Evolutionary conservation across 1,284 basidiomycete species (phyloP).

Genomic region (Puccinia novopanici): DNA sequence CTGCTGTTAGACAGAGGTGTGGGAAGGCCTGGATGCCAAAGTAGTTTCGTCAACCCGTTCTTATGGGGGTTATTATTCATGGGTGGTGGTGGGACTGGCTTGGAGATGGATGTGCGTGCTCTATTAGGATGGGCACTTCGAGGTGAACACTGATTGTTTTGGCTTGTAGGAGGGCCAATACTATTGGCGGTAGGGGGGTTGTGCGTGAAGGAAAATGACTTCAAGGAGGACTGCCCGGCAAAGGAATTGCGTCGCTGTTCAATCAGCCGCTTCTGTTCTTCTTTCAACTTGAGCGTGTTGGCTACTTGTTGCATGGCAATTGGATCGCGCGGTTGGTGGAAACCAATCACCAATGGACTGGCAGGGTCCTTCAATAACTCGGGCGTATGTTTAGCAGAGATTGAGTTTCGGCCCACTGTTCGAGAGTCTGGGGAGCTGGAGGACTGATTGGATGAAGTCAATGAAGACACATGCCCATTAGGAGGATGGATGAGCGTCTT

Average conservation of each 20-base stretch:
- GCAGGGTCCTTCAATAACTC: conserved; percentile 5
- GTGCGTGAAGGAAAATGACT: conserved; percentile 4
- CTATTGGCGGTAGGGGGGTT: not conserved
- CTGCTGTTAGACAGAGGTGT: not conserved
- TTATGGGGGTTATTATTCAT: not conserved
- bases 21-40: not conserved
- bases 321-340: conserved; percentile 24
- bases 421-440: conserved; percentile 16
- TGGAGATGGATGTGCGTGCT: conserved; percentile 25
- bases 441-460: not conserved
- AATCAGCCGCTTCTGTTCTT: conserved; percentile 49
- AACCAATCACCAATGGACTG: conserved; percentile 36
- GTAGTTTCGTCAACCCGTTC: not conserved
- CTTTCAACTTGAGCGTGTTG: conserved; percentile 43
- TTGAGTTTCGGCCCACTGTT: not conserved
- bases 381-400: conserved; percentile 3
- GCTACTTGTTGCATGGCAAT: conserved; percentile 45
- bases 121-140: not conserved
- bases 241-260: conserved; percentile 47
- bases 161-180: not conserved
- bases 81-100: not conserved
- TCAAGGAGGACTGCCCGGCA: conserved; percentile 40
- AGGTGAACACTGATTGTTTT: conserved; percentile 11
- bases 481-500: not conserved
- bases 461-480: not conserved